phyloP scores from a whole-genome alignment of 2,329 filamentous ascomycete genomes.

The Pseudonectria foliicola region DNA sequence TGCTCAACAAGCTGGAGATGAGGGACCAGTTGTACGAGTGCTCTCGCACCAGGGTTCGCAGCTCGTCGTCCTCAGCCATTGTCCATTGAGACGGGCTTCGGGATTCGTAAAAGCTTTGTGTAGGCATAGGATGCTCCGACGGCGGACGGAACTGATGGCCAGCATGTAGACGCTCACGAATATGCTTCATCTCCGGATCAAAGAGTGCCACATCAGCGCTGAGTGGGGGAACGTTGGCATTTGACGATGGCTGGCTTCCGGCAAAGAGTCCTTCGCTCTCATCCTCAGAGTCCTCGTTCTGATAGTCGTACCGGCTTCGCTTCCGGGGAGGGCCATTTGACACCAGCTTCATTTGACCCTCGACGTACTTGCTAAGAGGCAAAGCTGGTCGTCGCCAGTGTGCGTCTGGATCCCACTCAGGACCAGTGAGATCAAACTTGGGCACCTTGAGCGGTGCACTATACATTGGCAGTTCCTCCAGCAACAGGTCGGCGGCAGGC shows the following conservation, averaged over 20 bases:
- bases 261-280: slow-evolving; percentile 51
- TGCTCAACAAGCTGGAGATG: slow-evolving; percentile 72
- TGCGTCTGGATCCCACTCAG: slow-evolving; percentile 59
- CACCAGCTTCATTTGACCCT: slow-evolving; percentile 68
- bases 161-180: slow-evolving; percentile 82
- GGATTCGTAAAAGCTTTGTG: slow-evolving; percentile 82
- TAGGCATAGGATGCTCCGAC: slow-evolving; percentile 85
- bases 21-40: slow-evolving; percentile 98
- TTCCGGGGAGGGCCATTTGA: slow-evolving; percentile 62
- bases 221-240: slow-evolving; percentile 54
- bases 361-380: slow-evolving; percentile 79
- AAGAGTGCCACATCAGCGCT: slow-evolving; percentile 80
- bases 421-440: slow-evolving; percentile 47
- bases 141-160: slow-evolving; percentile 91
- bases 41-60: slow-evolving; percentile 77
- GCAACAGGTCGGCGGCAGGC: slow-evolving; percentile 64
- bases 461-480: slow-evolving; percentile 77
- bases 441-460: slow-evolving; percentile 55
- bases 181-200: slow-evolving; percentile 78
- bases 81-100: slow-evolving; percentile 88
- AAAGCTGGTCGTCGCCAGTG: slow-evolving; percentile 70
- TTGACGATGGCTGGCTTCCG: slow-evolving; percentile 40
- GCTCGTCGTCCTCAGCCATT: slow-evolving; percentile 79
- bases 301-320: slow-evolving; percentile 75
- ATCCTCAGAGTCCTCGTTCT: slow-evolving; percentile 61